A percentile compares a stretch with the other conserved stretches of the same genome.
Conservation (phyloP, 495 filamentous ascomycete species). For the Podospora pseudopauciseta region DNA sequence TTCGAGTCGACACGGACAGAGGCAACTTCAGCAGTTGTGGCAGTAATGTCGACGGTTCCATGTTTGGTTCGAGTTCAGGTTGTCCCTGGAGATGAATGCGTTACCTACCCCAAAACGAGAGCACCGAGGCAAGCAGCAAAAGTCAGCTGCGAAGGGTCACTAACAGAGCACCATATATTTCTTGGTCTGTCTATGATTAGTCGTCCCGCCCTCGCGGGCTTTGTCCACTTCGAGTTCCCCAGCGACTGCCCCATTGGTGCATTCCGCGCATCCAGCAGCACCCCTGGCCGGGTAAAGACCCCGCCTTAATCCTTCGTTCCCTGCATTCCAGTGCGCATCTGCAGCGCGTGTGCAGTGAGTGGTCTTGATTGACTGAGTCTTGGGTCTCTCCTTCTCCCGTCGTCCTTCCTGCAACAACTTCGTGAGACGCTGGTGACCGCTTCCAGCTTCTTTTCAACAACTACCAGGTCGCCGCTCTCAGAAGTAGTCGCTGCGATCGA, state of each 20-base stretch:
- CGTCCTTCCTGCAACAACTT: neutral
- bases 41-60: neutral
- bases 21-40: neutral
- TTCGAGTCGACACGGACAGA: neutral
- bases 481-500: neutral
- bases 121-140: no score
- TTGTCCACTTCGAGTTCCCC: neutral
- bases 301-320: conserved; percentile 14
- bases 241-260: conserved; percentile 16
- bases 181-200: conserved; percentile 12
- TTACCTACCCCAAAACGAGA: neutral
- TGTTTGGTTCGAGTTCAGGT: neutral
- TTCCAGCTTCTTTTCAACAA: neutral
- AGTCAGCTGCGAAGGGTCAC: neutral
- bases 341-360: neutral
- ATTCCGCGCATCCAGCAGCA: conserved; percentile 8
- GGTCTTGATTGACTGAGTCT: neutral
- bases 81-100: neutral
- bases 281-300: conserved; percentile 19
- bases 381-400: neutral
- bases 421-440: neutral
- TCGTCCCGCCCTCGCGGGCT: conserved; percentile 13
- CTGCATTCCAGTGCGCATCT: conserved; percentile 13
- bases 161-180: conserved; percentile 8
- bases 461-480: neutral